These are phyloP conservation scores for Ustilago xerochloae DNA, from an alignment of 1,284 basidiomycete species.

Conservation along the genomic window DNA sequence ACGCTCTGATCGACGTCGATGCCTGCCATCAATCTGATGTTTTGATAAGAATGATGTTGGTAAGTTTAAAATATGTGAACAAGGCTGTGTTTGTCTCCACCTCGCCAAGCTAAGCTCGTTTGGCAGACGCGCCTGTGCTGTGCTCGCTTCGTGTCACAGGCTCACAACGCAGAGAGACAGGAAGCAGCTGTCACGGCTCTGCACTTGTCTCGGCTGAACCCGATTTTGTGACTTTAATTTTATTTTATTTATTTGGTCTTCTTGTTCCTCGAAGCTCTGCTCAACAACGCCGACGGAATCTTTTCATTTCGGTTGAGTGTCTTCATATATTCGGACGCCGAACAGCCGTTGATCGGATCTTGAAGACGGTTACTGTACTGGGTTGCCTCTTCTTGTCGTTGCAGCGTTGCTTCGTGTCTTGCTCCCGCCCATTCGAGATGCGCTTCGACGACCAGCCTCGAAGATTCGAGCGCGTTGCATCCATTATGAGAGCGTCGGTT, in stretches of 20 bases:
- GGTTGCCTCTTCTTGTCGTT: too few relatives aligned
- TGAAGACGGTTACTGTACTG: too few relatives aligned
- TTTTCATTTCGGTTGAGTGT: not conserved
- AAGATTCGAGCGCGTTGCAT: too few relatives aligned
- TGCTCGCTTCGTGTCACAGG: not conserved
- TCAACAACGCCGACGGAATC: not conserved
- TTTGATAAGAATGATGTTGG: not conserved
- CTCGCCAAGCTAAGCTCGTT: not conserved
- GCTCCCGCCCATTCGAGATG: too few relatives aligned
- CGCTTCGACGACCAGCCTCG: too few relatives aligned
- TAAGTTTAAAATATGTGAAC: not conserved
- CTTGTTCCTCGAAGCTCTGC: not conserved
- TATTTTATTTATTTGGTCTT: not conserved
- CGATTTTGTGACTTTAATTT: not conserved
- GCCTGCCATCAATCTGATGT: not conserved
- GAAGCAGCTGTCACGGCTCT: not conserved
- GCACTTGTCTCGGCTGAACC: slow-evolving; percentile 5
- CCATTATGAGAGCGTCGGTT: too few relatives aligned
- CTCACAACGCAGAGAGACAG: not conserved
- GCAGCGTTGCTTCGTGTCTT: too few relatives aligned
- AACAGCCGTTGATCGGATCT: too few relatives aligned
- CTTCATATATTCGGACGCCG: too few relatives aligned
- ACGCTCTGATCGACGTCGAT: not conserved
- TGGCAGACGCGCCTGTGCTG: not conserved
- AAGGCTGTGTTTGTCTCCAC: not conserved